phyloP scores from a whole-genome alignment of 176 grass and related monocot species.

The Metroxylon sagu region DNA sequence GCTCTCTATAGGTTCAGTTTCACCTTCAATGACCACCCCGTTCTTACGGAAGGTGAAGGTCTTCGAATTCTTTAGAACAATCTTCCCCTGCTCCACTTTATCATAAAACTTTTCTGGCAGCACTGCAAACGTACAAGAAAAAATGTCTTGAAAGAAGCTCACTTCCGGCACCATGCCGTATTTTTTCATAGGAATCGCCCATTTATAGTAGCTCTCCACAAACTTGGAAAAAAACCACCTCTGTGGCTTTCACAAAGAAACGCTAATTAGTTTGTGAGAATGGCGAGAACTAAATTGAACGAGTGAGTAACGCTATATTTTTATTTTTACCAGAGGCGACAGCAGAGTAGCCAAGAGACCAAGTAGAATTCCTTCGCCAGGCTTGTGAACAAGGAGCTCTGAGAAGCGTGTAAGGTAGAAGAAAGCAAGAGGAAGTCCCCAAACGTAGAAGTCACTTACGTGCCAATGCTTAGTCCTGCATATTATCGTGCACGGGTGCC shows the following conservation, averaged over 20 bases:
- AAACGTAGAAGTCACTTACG: conserved; percentile 25
- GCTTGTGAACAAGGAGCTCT: conserved; percentile 33
- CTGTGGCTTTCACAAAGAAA: no score
- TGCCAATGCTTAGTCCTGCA: conserved; percentile 31
- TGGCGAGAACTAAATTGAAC: background rate
- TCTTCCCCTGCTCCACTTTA: conserved; percentile 70
- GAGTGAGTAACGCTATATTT: background rate
- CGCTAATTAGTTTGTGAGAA: no score
- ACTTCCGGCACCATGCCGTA: conserved; percentile 71
- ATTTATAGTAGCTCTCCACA: no score
- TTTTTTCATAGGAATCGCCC: conserved; percentile 68
- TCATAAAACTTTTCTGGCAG: conserved; percentile 68
- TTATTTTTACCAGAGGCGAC: conserved; percentile 36
- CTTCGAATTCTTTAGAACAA: conserved; percentile 56
- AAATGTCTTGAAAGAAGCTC: conserved; percentile 59
- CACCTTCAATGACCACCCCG: background rate
- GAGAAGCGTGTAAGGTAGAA: conserved; percentile 32
- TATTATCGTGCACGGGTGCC: conserved; percentile 39
- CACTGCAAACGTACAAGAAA: conserved; percentile 60
- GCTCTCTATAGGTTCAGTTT: no score
- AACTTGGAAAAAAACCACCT: no score
- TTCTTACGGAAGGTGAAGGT: background rate
- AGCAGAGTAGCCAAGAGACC: conserved; percentile 31
- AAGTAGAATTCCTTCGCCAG: conserved; percentile 44
- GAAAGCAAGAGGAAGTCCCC: conserved; percentile 22